A percentile compares a stretch with the other conserved stretches of the same genome.
phyloP scores from a whole-genome alignment of 208 protist species.

The Naegleria lovaniensis region DNA sequence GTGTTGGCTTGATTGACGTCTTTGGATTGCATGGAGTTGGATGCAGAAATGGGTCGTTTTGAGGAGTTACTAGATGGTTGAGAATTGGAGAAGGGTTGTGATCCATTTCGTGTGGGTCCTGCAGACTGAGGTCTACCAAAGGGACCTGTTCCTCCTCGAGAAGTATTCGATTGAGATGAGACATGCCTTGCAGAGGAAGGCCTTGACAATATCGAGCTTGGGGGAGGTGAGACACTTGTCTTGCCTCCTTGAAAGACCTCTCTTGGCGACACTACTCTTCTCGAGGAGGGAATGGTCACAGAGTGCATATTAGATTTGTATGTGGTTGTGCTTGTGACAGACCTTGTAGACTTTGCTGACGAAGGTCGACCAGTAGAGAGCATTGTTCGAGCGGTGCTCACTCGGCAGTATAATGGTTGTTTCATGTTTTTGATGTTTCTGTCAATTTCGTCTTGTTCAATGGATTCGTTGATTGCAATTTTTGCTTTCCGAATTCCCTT shows the following conservation, averaged over 20 bases:
- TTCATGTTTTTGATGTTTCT: no score
- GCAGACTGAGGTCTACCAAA: background rate
- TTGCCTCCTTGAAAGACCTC: background rate
- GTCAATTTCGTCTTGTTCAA: constrained; percentile 7
- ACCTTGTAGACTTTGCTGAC: background rate
- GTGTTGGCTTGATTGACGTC: background rate
- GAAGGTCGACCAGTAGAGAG: background rate
- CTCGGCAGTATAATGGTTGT: no score
- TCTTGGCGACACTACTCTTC: background rate
- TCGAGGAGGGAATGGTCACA: background rate
- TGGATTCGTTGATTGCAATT: constrained; percentile 35
- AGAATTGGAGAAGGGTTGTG: no score
- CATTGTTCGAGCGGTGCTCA: background rate
- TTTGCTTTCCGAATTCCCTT: constrained; percentile 38
- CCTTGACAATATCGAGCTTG: no score
- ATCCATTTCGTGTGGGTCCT: background rate
- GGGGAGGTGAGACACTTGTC: no score
- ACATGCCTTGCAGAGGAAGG: background rate
- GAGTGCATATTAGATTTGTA: no score
- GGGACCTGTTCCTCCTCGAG: background rate
- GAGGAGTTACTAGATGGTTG: no score
- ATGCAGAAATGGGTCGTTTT: no score
- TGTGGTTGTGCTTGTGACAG: no score
- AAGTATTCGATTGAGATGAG: no score
- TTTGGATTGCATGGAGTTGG: no score